phyloP scores from a whole-genome alignment of 768 basidiomycete species.

The Suillus discolor region DNA sequence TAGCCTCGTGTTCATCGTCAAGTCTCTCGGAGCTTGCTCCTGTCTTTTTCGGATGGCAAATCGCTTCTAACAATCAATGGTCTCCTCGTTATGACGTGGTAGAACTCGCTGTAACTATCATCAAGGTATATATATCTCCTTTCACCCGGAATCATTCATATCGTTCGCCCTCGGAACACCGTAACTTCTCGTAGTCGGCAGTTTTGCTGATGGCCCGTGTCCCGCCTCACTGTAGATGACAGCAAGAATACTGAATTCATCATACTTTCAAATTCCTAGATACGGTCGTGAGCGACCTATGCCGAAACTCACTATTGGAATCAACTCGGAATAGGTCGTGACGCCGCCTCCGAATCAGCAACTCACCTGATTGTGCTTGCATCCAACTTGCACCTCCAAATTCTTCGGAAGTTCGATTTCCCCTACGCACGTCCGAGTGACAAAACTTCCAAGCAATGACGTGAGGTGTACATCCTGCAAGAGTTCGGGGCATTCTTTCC shows the following conservation, averaged over 20 bases:
- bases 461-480: conserved; percentile 12
- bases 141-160: background rate
- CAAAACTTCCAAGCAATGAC: conserved; percentile 13
- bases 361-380: conserved; percentile 1
- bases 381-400: background rate
- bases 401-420: conserved; percentile 19
- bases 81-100: background rate
- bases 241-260: background rate
- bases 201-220: background rate
- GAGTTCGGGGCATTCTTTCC: background rate
- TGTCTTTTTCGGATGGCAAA: background rate
- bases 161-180: background rate
- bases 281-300: background rate
- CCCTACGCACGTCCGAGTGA: conserved; percentile 13
- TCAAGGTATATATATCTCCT: background rate
- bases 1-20: conserved; percentile 1
- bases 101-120: background rate
- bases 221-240: background rate
- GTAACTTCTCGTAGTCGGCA: background rate
- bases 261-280: conserved; percentile 1
- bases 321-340: background rate
- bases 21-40: background rate
- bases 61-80: background rate
- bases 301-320: conserved; percentile 3
- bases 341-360: background rate